Percentiles rank a stretch among this genome's conserved stretches.
These are phyloP conservation scores for Nectriaceae sp. DNA, from an alignment of 2,329 filamentous ascomycete genomes.

Conservation along the genomic window DNA sequence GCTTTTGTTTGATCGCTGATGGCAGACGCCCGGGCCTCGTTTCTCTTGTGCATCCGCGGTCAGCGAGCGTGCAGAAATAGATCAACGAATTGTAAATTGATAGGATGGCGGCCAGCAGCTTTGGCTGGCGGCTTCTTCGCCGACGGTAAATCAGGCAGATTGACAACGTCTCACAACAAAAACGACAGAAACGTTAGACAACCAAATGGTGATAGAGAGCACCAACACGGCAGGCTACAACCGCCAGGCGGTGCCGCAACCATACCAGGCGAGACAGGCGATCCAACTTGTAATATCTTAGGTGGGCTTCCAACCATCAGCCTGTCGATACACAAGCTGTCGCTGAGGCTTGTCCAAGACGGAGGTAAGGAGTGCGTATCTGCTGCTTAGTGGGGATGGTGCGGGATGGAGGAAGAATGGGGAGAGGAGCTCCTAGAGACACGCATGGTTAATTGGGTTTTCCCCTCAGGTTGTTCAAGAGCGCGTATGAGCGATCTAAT, in stretches of 20 bases:
- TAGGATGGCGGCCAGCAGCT: background rate
- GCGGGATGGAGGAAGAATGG: slow-evolving; percentile 4
- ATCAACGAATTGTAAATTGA: slow-evolving; percentile 9
- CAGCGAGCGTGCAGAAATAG: background rate
- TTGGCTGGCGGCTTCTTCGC: slow-evolving; percentile 7
- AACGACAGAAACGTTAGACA: background rate
- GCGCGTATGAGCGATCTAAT: slow-evolving; percentile 15
- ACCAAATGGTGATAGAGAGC: background rate
- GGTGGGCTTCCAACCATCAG: background rate
- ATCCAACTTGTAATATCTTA: background rate
- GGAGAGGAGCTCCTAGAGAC: slow-evolving; percentile 19
- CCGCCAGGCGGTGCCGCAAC: background rate
- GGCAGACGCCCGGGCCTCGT: background rate
- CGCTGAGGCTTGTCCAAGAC: background rate
- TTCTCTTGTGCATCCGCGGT: background rate
- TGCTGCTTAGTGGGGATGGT: too few relatives aligned
- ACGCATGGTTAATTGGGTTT: slow-evolving; percentile 30
- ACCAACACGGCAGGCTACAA: background rate
- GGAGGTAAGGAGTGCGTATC: background rate
- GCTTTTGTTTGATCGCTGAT: slow-evolving; percentile 2
- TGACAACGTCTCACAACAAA: slow-evolving; percentile 26
- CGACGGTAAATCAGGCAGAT: slow-evolving; percentile 5
- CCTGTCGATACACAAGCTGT: background rate
- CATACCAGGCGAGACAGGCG: background rate
- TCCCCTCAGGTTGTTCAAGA: slow-evolving; percentile 14